Base-by-base conservation (phyloP, 345 rosid genomes). In the Arabidopsis arenosa region DNA sequence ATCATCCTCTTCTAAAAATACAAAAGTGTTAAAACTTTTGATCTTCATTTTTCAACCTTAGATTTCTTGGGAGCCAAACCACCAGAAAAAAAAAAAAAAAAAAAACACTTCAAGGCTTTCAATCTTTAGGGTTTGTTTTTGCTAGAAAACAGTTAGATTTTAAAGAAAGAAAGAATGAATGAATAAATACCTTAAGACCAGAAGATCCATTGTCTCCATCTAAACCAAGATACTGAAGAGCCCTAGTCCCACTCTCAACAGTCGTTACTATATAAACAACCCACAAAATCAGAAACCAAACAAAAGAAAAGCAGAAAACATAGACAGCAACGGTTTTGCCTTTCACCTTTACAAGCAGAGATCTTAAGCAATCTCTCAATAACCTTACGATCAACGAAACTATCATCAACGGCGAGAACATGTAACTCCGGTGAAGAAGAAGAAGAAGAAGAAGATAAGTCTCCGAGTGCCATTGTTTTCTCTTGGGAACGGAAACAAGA, bases 331-430 rank as follows among this genome's bases (percentile, higher is more conserved):
- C 28, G 13, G 26, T 4, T 21, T 28, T 43, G 30, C 9, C 3
- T 18, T 17, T 43, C 41, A 91, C 98, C 98, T 88, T 87, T 93
- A 71, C 95, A 93, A 23, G 98, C 82, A 4, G 93, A 88, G 32
- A 83, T 84, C 86, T 68, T 84, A 3, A 93, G 96, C 88, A 93
- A 76, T 43, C 90, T 83, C 64, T 93, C 97, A 52, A 93, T 88
- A 45, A 93, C 85, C 53, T 86, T 91, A 41, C 97, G 84, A 72
- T 93, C 97, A 1, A 91, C 91, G 9, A 77, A 69, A 51, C 92
- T 93, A 67, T 93, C 98, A 80, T 93, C 98, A 0, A 93, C 98
- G 5, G 97, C 98, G 5, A 93, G 91, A 83, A 93, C 98, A 77
- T 93, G 98, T 21, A 93, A 79, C 86, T 93, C 92, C 75, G 79